Conservation (phyloP, 2,329 filamentous ascomycete genomes). For the Pseudogymnoascus sp. region DNA sequence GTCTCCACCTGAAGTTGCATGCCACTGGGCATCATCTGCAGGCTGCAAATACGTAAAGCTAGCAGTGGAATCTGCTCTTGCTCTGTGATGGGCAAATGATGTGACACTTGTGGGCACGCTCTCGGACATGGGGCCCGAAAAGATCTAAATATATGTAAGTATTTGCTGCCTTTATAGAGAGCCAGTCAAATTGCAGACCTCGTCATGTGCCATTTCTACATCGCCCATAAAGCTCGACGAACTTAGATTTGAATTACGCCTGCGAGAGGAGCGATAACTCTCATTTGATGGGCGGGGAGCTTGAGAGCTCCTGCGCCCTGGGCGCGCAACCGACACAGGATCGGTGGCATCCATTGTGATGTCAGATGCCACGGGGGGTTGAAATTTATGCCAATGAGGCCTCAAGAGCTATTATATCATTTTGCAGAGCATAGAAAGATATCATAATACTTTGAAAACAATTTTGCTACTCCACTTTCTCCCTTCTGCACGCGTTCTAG, state of each 20-base stretch:
- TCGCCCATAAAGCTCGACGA: conserved; percentile 79
- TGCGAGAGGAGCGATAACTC: conserved; percentile 42
- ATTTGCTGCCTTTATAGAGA: conserved; percentile 10
- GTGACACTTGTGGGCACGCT: conserved; percentile 90
- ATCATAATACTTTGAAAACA: not conserved
- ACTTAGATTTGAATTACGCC: conserved; percentile 63
- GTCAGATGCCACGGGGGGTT: not conserved
- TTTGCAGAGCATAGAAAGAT: not conserved
- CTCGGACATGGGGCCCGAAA: conserved; percentile 87
- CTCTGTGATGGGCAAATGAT: conserved; percentile 80
- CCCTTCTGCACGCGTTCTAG: not conserved
- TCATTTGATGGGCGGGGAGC: conserved; percentile 25
- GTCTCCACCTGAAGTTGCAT: conserved; percentile 32
- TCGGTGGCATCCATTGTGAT: conserved; percentile 23
- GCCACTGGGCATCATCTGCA: conserved; percentile 46
- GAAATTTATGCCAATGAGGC: conserved; percentile 5
- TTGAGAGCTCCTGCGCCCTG: conserved; percentile 27
- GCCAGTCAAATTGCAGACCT: conserved; percentile 44
- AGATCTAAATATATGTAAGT: conserved; percentile 47
- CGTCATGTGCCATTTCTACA: conserved; percentile 97
- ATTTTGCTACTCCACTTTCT: not conserved
- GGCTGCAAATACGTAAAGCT: conserved; percentile 88
- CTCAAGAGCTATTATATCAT: not conserved
- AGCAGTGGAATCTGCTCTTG: conserved; percentile 72
- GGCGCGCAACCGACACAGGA: conserved; percentile 21